A percentile compares a stretch with the other conserved stretches of the same genome.
Evolutionary conservation across 495 filamentous ascomycete genomes (phyloP).

Genomic region (Penicillium salamii): DNA sequence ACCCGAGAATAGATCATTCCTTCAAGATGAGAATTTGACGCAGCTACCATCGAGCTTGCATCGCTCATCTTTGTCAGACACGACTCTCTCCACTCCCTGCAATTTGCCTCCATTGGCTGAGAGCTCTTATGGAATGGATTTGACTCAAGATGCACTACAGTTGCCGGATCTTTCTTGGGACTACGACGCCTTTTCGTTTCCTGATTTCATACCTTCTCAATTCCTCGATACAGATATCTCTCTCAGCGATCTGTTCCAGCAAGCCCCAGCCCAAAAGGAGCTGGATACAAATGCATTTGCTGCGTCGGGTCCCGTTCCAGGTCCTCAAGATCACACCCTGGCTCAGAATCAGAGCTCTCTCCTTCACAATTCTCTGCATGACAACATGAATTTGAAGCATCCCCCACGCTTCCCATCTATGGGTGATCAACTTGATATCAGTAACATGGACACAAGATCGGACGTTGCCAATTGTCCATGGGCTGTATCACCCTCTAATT

Average conservation of each 20-base stretch:
- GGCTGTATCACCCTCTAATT: background rate
- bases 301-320: background rate
- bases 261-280: background rate
- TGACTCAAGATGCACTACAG: background rate
- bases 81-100: background rate
- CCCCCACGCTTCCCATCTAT: constrained; percentile 1
- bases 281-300: background rate
- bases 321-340: too few species aligned
- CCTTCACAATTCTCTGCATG: background rate
- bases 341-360: too few species aligned
- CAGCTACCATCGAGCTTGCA: too few species aligned
- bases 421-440: background rate
- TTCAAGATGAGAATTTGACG: too few species aligned
- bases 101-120: background rate
- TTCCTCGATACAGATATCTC: constrained; percentile 6
- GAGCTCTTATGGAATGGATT: background rate
- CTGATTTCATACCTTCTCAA: constrained; percentile 2
- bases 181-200: background rate
- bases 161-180: background rate
- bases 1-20: too few species aligned
- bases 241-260: constrained; percentile 4
- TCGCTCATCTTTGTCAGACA: background rate
- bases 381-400: background rate
- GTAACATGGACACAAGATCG: background rate
- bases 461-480: background rate